Evolutionary conservation across 306 rosid species (phyloP), one percentile per base, ranked within the genome.

Genomic region (Glycyrrhiza uralensis): DNA sequence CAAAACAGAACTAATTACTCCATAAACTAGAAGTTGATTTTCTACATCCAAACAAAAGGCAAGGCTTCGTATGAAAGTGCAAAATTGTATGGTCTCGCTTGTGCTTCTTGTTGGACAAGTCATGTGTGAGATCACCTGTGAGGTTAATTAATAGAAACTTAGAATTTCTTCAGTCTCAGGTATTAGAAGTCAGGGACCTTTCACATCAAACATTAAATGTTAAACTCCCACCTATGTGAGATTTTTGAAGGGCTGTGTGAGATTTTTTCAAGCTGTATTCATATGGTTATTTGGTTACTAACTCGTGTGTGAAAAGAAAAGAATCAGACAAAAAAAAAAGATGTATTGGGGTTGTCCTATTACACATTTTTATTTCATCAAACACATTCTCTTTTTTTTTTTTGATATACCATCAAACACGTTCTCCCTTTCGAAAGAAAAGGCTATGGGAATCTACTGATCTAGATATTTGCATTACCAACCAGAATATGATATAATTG

Each of bases 201-300:
- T 74, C 83, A 39, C 79, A 80, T 63, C 76, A 71, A 61, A 79
- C 65, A 79, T 66, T 49, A 65, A 79, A 76, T 39, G 44, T 64
- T 47, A 6, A 58, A 76, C 26, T 57, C 65, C 76, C 50, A 69
- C 28, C 47, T 46, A 69, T 39, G 36, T 55, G 17, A 29, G 44
- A 60, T 71, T 76, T 74, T 36, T 72, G 24, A 52, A 32, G 5
- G 13, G n/a, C n/a, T n/a, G n/a, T 49, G 8, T n/a, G 18, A 72
- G 32, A 5, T n/a, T 35, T 20, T 29, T 60, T 12, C 20, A 19
- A 59, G 46, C 5, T 71, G 17, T 13, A 14, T 56, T 17, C 67
- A 55, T 28, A 18, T 10, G 7, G 26, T 59, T 44, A 51, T 15
- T 24, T 17, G n/a, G 18, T 63, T 63, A n/a, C n/a, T n/a, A n/a